Percentiles rank a stretch among this genome's conserved stretches.
phyloP scores from a whole-genome alignment of 805 yeast genomes.

The Wickerhamomyces alni region DNA sequence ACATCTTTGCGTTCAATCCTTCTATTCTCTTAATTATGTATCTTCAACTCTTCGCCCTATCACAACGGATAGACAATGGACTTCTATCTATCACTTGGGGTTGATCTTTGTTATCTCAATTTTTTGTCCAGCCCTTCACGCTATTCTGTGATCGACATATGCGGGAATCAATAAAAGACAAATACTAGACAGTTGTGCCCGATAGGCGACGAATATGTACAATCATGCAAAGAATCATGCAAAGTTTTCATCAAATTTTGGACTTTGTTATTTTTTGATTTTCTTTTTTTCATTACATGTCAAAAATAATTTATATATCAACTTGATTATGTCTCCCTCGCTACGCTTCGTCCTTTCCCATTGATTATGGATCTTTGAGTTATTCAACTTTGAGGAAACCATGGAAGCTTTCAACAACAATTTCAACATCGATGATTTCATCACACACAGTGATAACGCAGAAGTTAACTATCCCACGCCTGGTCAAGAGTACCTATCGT shows the following conservation, averaged over 20 bases:
- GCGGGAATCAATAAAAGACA: neutral
- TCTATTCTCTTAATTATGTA: too few relatives aligned
- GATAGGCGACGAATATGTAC: neutral
- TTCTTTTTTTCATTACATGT: neutral
- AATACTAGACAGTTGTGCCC: neutral
- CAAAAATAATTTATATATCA: neutral
- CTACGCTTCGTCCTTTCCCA: neutral
- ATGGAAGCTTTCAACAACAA: neutral
- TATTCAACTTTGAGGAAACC: neutral
- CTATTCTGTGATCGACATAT: too few relatives aligned
- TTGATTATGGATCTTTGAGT: neutral
- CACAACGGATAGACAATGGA: too few relatives aligned
- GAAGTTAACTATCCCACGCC: neutral
- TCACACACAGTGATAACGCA: neutral
- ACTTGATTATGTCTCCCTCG: neutral
- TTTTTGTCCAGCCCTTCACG: too few relatives aligned
- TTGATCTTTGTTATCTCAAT: too few relatives aligned
- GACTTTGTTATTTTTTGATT: neutral
- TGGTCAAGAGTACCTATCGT: neutral
- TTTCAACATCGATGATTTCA: neutral
- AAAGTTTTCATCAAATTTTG: neutral
- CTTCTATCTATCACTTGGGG: too few relatives aligned
- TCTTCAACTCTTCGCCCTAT: too few relatives aligned
- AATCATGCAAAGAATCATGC: neutral
- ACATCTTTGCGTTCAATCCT: too few relatives aligned